These are phyloP conservation scores for Bidens hawaiensis DNA, from an alignment of 140 eudicot genomes.

Conservation along the genomic window DNA sequence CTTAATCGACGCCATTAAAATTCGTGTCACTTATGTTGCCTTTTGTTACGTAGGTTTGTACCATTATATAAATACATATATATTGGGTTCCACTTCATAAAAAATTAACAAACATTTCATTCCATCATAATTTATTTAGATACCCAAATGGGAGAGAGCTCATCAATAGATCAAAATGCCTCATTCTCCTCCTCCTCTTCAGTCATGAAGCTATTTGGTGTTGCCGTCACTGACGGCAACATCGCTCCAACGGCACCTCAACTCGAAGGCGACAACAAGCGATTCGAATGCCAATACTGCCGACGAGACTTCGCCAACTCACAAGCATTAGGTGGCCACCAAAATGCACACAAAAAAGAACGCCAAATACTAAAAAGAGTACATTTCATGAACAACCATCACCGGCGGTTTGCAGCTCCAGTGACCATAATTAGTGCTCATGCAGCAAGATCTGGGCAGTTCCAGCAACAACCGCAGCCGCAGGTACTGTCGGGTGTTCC, in stretches of 20 bases:
- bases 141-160: constrained; percentile 42
- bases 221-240: constrained; percentile 30
- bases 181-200: constrained; percentile 32
- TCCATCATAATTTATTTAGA: neutral
- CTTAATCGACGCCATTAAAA: too few species aligned
- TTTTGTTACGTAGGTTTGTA: too few species aligned
- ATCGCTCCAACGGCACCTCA: constrained; percentile 29
- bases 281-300: constrained; percentile 77
- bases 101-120: neutral
- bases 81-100: constrained; percentile 2
- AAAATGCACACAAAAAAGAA: constrained; percentile 92
- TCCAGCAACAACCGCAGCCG: constrained; percentile 20
- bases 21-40: too few species aligned
- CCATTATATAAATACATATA: neutral
- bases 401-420: constrained; percentile 39
- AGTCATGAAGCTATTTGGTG: constrained; percentile 65
- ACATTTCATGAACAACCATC: constrained; percentile 42
- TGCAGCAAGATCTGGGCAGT: constrained; percentile 39
- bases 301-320: constrained; percentile 63
- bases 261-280: constrained; percentile 32
- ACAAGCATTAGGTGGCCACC: constrained; percentile 91
- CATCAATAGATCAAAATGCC: constrained; percentile 18
- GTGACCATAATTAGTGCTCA: constrained; percentile 33
- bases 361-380: constrained; percentile 53
- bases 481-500: constrained; percentile 71